Base-by-base conservation (phyloP, 2,329 filamentous ascomycete species). In the Aspergillus spinulosporus region DNA sequence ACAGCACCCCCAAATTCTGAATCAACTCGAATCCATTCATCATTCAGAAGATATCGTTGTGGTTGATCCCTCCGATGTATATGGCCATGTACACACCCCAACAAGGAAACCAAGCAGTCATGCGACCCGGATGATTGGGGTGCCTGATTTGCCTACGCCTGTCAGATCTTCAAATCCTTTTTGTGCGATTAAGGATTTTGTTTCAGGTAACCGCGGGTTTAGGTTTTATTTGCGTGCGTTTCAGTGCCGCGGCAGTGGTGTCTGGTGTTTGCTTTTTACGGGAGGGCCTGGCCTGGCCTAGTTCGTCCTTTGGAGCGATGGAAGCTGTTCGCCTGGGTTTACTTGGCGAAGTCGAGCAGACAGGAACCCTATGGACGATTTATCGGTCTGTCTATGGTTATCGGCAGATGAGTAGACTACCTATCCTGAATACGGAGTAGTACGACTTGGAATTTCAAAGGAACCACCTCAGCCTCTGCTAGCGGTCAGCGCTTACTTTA, bases 121-220 rank as follows among this genome's bases (percentile, higher is more conserved):
- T 59, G 57, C 26, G 57, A 57, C 40, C n/a, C 14, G 28, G 28
- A 12, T 15, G 43, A 21, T 32, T 32, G 48, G 44, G 44, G 57
- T 59, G 53, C 57, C 57, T 59, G 57, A 59, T 53, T 56, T 59
- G 53, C 54, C 44, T 48, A 45, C 44, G 50, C 50, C 50, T n/a
- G 45, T 45, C 34, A 42, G 40, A 59, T 54, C 37, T 48, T 14
- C 36, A 45, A 52, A 45, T 49, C 37, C 52, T 39, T 56, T 15
- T 28, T 21, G 15, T 21, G 49, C 31, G 49, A 50, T 49, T 37
- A 26, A 44, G 43, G 31, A 14, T 9, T 52, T 42, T 43, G 48
- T 50, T 50, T 43, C 34, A 39, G 46, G 32, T 37, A 39, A 34
- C 9, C 46, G 46, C 46, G 31, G 46, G 11, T 3, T 15, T 48